phyloP scores from a whole-genome alignment of 306 rosid species.

The Spatholobus suberectus region DNA sequence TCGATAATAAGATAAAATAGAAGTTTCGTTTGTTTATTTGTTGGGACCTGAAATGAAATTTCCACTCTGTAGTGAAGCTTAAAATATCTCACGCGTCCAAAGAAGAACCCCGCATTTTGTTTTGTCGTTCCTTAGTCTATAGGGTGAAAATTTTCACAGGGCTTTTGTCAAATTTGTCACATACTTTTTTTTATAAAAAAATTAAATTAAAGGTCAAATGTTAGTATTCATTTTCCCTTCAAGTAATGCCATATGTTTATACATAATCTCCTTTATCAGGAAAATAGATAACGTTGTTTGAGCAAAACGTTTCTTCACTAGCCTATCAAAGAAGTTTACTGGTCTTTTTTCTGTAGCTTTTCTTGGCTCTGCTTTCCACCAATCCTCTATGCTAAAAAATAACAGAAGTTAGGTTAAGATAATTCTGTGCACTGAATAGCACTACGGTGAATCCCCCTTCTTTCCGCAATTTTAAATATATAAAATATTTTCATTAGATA shows the following conservation, averaged over 20 bases:
- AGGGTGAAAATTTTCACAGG: conserved; percentile 24
- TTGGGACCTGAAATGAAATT: conserved; percentile 48
- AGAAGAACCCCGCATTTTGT: conserved; percentile 56
- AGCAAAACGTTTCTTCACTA: conserved; percentile 24
- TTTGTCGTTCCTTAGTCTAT: conserved; percentile 40
- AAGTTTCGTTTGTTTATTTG: conserved; percentile 82
- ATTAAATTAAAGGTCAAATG: not conserved
- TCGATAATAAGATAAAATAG: conserved; percentile 73
- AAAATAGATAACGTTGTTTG: conserved; percentile 31
- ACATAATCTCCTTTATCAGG: conserved; percentile 33
- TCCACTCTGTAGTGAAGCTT: conserved; percentile 34
- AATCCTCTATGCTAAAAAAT: conserved; percentile 4
- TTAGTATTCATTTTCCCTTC: conserved; percentile 25
- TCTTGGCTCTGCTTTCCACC: not conserved
- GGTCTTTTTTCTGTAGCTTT: conserved; percentile 35
- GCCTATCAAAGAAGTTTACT: conserved; percentile 18
- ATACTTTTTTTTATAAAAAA: not conserved
- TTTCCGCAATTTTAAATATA: not conserved
- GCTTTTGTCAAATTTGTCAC: conserved; percentile 18
- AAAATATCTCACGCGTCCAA: conserved; percentile 56
- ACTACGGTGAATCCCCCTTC: not conserved
- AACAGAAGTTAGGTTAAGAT: conserved; percentile 11
- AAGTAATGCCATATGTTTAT: not conserved
- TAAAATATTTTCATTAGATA: conserved; percentile 1
- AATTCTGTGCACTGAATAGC: conserved; percentile 11